Conservation (phyloP, 2,329 filamentous ascomycete genomes). For the Neonectria neomacrospora region DNA sequence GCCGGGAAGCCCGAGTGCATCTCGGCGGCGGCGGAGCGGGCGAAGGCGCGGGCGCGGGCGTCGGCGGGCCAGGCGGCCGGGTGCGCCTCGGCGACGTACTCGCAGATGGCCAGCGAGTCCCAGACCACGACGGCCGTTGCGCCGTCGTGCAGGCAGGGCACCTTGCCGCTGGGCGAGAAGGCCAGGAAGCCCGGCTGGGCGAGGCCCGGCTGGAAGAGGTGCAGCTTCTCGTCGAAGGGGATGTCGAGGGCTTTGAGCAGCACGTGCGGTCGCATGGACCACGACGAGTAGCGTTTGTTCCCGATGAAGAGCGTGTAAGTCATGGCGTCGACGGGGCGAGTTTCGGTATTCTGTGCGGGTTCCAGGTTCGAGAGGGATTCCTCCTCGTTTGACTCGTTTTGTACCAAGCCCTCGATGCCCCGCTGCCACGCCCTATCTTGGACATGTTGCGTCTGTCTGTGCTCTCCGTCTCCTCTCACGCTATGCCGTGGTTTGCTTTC, state of each 20-base stretch:
- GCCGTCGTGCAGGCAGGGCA: slow-evolving; percentile 53
- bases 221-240: slow-evolving; percentile 55
- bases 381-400: not conserved
- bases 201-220: slow-evolving; percentile 46
- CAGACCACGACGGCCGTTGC: slow-evolving; percentile 49
- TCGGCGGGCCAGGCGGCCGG: slow-evolving; percentile 57
- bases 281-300: slow-evolving; percentile 59
- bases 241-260: slow-evolving; percentile 56
- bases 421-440: slow-evolving; percentile 10
- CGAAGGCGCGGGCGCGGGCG: slow-evolving; percentile 54
- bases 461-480: not conserved
- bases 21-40: slow-evolving; percentile 56
- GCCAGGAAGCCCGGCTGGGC: slow-evolving; percentile 49
- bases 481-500: not conserved
- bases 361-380: not conserved
- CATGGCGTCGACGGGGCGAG: slow-evolving; percentile 40
- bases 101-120: slow-evolving; percentile 61
- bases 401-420: not conserved
- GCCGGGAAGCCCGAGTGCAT: slow-evolving; percentile 59
- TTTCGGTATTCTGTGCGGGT: not conserved
- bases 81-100: slow-evolving; percentile 58
- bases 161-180: slow-evolving; percentile 56
- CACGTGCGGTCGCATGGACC: slow-evolving; percentile 60
- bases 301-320: slow-evolving; percentile 54
- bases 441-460: not conserved